phyloP scores from a whole-genome alignment of 2,329 filamentous ascomycete species.

The Exserohilum turcica region DNA sequence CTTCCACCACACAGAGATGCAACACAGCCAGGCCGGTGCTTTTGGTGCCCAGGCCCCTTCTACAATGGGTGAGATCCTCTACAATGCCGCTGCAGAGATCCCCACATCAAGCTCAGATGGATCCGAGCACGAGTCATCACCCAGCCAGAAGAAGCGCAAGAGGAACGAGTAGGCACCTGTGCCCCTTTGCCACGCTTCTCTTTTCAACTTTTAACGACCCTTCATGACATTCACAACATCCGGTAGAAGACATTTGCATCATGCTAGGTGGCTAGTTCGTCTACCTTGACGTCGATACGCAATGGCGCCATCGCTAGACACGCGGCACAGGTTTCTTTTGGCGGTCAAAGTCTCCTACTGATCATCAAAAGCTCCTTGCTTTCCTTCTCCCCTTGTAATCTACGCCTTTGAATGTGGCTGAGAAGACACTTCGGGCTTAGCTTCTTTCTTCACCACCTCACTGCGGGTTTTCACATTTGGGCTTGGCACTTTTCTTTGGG shows the following conservation, averaged over 20 bases:
- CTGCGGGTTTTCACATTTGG: conserved; percentile 19
- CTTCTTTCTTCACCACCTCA: conserved; percentile 26
- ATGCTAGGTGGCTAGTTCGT: conserved; percentile 34
- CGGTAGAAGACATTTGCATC: conserved; percentile 35
- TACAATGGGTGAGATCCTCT: conserved; percentile 47
- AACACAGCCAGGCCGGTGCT: conserved; percentile 30
- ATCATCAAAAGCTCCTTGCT: conserved; percentile 35
- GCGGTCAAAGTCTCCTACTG: conserved; percentile 21
- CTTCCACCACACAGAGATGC: conserved; percentile 54
- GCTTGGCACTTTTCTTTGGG: conserved; percentile 31
- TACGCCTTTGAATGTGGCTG: conserved; percentile 28
- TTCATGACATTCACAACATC: conserved; percentile 40
- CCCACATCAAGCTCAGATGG: conserved; percentile 44
- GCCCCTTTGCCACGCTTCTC: conserved; percentile 20
- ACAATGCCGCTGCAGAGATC: conserved; percentile 45
- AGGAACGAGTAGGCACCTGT: conserved; percentile 59
- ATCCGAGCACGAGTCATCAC: conserved; percentile 47
- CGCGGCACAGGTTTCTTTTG: conserved; percentile 32
- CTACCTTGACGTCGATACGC: conserved; percentile 42
- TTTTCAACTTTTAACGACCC: conserved; percentile 40
- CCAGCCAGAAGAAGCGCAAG: conserved; percentile 69
- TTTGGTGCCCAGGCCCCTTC: conserved; percentile 46
- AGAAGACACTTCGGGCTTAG: conserved; percentile 22
- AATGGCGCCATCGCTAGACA: conserved; percentile 41
- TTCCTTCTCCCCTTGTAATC: conserved; percentile 34